Conservation (phyloP, 352 stramenopile species). For the Phytopythium boreale region DNA sequence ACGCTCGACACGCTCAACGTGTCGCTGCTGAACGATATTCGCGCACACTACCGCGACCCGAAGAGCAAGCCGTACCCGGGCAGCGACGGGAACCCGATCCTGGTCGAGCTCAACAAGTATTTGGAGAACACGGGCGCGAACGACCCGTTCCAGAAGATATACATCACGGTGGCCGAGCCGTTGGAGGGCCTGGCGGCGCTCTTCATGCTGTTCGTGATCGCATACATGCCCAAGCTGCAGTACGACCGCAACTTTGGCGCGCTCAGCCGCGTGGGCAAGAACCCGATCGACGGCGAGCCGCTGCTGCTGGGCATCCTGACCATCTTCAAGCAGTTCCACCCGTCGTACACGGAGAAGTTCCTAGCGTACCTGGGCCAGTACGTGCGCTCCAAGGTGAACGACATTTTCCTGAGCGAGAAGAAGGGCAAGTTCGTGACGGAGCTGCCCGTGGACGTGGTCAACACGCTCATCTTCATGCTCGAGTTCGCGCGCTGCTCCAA, state of each 20-base stretch:
- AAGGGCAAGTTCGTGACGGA: constrained; percentile 48
- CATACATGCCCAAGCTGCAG: constrained; percentile 92
- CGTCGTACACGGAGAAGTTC: constrained; percentile 92
- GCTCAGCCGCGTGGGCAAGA: constrained; percentile 86
- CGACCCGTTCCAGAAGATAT: constrained; percentile 94
- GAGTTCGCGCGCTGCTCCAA: constrained; percentile 84
- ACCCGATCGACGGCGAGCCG: constrained; percentile 91
- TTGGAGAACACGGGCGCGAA: constrained; percentile 90
- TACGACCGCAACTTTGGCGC: constrained; percentile 91
- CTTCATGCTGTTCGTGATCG: constrained; percentile 91
- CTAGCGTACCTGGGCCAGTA: constrained; percentile 92
- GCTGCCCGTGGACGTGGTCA: constrained; percentile 79
- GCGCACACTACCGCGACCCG: constrained; percentile 79
- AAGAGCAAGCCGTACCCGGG: constrained; percentile 81
- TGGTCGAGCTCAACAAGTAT: constrained; percentile 91
- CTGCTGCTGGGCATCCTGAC: constrained; percentile 90
- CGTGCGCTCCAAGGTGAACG: constrained; percentile 87
- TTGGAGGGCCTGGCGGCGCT: constrained; percentile 89
- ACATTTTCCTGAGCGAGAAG: constrained; percentile 64
- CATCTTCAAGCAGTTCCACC: constrained; percentile 95
- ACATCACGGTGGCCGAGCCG: constrained; percentile 90
- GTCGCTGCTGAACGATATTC: constrained; percentile 87
- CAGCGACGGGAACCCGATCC: constrained; percentile 74
- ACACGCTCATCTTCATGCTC: constrained; percentile 89
- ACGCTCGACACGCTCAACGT: constrained; percentile 90